These are phyloP conservation scores for Wickerhamomyces mucosus DNA, from an alignment of 805 yeast species.

Conservation along the genomic window DNA sequence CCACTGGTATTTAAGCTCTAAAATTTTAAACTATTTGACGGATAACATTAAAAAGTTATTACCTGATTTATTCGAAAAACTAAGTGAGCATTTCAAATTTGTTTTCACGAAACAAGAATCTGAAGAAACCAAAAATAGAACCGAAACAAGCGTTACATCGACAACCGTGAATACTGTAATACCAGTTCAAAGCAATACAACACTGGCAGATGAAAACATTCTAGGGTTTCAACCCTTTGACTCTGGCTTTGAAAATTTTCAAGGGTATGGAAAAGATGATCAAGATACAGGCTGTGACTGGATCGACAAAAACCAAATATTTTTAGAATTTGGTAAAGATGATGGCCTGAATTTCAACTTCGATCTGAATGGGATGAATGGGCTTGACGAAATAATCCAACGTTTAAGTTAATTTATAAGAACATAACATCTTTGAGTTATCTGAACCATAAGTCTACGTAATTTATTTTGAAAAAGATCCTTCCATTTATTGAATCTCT, in stretches of 20 bases:
- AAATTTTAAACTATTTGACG: constrained; percentile 35
- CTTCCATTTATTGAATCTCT: too few relatives aligned
- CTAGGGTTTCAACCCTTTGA: too few relatives aligned
- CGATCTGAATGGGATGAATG: neutral
- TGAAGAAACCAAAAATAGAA: constrained; percentile 1
- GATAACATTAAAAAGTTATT: constrained; percentile 34
- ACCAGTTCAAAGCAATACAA: constrained; percentile 1
- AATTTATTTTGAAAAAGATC: too few relatives aligned
- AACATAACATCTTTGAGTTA: too few relatives aligned
- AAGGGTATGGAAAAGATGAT: constrained; percentile 1
- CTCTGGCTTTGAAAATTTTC: neutral
- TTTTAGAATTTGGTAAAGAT: constrained; percentile 18
- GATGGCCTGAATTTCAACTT: neutral
- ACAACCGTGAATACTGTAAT: neutral
- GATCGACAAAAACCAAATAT: constrained; percentile 40
- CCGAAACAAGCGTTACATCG: neutral
- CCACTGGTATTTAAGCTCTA: constrained; percentile 43
- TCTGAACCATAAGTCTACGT: too few relatives aligned
- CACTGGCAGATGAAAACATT: constrained; percentile 4
- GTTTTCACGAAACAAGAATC: neutral
- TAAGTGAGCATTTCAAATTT: neutral
- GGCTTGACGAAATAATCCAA: neutral
- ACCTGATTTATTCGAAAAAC: constrained; percentile 29
- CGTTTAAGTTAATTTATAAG: too few relatives aligned
- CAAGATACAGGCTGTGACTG: constrained; percentile 50